Base-by-base conservation (phyloP, 2,329 filamentous ascomycete genomes). In the Basipetospora chlamydospora region DNA sequence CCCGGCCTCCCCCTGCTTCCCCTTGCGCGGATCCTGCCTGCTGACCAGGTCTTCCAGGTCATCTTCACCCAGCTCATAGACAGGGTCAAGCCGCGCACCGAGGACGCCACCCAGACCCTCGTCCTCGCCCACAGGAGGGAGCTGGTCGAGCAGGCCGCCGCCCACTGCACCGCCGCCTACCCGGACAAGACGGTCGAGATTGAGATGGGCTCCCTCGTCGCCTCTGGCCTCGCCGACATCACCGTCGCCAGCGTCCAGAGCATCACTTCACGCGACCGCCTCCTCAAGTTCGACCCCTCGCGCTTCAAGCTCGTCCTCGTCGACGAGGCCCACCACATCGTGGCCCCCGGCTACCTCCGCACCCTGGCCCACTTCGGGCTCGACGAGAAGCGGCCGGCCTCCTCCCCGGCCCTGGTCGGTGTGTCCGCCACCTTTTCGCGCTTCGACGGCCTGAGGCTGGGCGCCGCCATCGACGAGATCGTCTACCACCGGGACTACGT, bases 261-360 rank as follows among this genome's bases (percentile, higher is more conserved):
- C 54, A 75, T 98, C 46, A 73, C 68, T 6, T 92, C 83, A 5
- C 72, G 73, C 10, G 72, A 78, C 36, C 73, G 90, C 2, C 67
- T 96, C n/a, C 51, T 56, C 25, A 95, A 94, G 51, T 96, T 88
- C 48, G 73, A 92, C 45, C 81, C 86, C 0, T 56, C 55, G 0
- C 64, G 63, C 6, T 96, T 88, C 64, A 98, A 98, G 57, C 72
- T 98, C 0, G 63, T 98, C 0, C 67, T 98, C 3, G 88, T 98
- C 4, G 90, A 98, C 45, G 90, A 98, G 58, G 90, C 88, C 4
- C 90, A 98, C 54, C 90, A 98, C 56, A 93, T 96, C 37, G 87
- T 95, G 30, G 82, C 90, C 1, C 67, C 73, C 2, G 75, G 77
- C 6, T 96, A 96, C 50, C 65, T 92, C 42, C 67, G 70, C 28